Conservation (phyloP, 1,284 basidiomycete genomes). For the Kwoniella shivajii region DNA sequence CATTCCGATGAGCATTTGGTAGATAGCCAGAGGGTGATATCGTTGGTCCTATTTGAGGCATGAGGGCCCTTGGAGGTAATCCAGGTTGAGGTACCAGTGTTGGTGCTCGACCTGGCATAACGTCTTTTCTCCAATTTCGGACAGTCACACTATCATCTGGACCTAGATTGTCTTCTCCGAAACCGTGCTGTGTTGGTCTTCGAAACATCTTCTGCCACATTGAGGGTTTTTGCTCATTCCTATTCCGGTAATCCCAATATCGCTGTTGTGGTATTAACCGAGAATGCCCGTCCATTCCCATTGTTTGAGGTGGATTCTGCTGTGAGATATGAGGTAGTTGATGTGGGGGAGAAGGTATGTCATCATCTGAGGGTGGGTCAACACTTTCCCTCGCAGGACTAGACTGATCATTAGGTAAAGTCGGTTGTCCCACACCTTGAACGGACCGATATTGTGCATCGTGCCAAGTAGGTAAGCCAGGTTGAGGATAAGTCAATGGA, state of each 20-base stretch:
- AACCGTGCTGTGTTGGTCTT: background rate
- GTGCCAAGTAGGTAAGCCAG: background rate
- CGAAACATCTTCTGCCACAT: slow-evolving; percentile 14
- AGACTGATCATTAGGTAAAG: background rate
- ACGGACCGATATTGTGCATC: background rate
- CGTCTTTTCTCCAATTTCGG: slow-evolving; percentile 10
- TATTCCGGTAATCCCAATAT: background rate
- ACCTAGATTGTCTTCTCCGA: background rate
- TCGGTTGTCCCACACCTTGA: background rate
- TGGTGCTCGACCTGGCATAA: slow-evolving; percentile 11
- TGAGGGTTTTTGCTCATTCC: too few species aligned
- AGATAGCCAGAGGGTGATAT: background rate
- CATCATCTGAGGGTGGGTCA: slow-evolving; percentile 14
- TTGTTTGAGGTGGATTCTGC: background rate
- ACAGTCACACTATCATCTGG: slow-evolving; percentile 10
- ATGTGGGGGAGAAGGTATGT: background rate
- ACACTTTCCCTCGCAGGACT: slow-evolving; percentile 17
- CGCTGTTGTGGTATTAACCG: slow-evolving; percentile 3
- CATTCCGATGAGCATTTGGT: background rate
- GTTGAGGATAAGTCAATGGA: slow-evolving; percentile 15
- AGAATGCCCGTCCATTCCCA: background rate
- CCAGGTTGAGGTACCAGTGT: slow-evolving; percentile 4
- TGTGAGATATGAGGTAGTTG: background rate
- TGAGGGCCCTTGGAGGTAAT: background rate
- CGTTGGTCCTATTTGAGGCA: background rate